phyloP scores from a whole-genome alignment of 257 asterid species.

The Datura wrightii region DNA sequence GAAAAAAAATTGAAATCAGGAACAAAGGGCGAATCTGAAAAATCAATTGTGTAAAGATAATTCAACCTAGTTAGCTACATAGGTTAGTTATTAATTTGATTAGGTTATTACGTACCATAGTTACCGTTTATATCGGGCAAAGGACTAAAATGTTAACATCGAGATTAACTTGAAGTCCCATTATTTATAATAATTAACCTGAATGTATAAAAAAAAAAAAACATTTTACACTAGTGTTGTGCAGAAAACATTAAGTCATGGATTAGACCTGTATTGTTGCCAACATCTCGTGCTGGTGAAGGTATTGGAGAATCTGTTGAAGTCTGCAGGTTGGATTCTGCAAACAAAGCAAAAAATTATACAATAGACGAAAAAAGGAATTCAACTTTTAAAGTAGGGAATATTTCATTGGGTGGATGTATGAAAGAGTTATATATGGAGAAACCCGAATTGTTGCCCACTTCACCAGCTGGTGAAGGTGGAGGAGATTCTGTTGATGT shows the following conservation, averaged over 20 bases:
- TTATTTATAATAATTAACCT: background rate
- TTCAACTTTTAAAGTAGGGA: background rate
- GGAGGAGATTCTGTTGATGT: background rate
- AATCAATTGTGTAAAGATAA: no score
- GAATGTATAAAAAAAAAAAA: background rate
- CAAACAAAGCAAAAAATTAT: no score
- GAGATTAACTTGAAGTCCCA: background rate
- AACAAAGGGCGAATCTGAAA: no score
- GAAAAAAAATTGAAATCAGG: no score
- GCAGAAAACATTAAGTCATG: background rate
- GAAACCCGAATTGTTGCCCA: background rate
- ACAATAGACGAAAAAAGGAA: background rate
- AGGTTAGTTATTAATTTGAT: background rate
- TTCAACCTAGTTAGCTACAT: background rate
- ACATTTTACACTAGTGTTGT: background rate
- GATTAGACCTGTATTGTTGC: background rate
- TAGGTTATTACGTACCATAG: background rate
- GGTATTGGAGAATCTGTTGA: constrained; percentile 34
- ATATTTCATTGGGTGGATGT: no score
- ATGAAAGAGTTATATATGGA: background rate
- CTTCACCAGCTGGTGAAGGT: background rate
- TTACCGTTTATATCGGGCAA: background rate
- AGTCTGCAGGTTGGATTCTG: constrained; percentile 37
- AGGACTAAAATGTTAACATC: background rate
- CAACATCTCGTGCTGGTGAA: constrained; percentile 24